These are phyloP conservation scores for Cladophialophora exuberans DNA, from an alignment of 2,329 filamentous ascomycete genomes.

Conservation along the genomic window DNA sequence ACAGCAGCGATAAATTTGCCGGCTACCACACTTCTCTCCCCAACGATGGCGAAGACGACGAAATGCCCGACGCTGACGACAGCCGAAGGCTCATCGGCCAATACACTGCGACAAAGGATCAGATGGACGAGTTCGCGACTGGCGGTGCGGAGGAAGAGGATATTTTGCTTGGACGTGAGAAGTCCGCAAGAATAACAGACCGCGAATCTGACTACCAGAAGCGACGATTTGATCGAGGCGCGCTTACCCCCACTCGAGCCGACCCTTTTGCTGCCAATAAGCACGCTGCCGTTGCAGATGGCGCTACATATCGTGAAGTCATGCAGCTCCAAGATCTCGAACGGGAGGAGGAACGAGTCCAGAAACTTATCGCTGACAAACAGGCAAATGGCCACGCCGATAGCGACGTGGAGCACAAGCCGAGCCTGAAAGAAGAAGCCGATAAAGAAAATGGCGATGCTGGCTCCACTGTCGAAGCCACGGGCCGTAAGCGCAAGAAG, in stretches of 20 bases:
- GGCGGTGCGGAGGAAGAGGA: slow-evolving; percentile 94
- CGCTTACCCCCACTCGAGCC: slow-evolving; percentile 78
- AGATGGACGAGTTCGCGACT: slow-evolving; percentile 91
- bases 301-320: slow-evolving; percentile 82
- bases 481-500: slow-evolving; percentile 83
- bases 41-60: slow-evolving; percentile 74
- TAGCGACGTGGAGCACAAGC: slow-evolving; percentile 64
- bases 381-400: slow-evolving; percentile 51
- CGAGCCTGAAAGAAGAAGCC: slow-evolving; percentile 68
- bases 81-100: slow-evolving; percentile 83
- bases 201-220: slow-evolving; percentile 98
- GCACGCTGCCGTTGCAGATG: slow-evolving; percentile 63
- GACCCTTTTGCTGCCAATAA: slow-evolving; percentile 82
- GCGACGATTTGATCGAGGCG: slow-evolving; percentile 81
- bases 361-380: slow-evolving; percentile 77
- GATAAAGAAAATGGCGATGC: slow-evolving; percentile 75
- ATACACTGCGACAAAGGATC: slow-evolving; percentile 88
- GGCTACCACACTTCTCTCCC: slow-evolving; percentile 92
- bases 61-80: slow-evolving; percentile 71
- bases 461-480: slow-evolving; percentile 66
- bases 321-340: slow-evolving; percentile 92
- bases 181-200: slow-evolving; percentile 86
- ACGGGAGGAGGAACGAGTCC: slow-evolving; percentile 87
- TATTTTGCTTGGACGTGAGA: slow-evolving; percentile 80
- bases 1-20: slow-evolving; percentile 74